phyloP scores from a whole-genome alignment of 1,284 basidiomycete genomes.

The Ustilago loliicola region DNA sequence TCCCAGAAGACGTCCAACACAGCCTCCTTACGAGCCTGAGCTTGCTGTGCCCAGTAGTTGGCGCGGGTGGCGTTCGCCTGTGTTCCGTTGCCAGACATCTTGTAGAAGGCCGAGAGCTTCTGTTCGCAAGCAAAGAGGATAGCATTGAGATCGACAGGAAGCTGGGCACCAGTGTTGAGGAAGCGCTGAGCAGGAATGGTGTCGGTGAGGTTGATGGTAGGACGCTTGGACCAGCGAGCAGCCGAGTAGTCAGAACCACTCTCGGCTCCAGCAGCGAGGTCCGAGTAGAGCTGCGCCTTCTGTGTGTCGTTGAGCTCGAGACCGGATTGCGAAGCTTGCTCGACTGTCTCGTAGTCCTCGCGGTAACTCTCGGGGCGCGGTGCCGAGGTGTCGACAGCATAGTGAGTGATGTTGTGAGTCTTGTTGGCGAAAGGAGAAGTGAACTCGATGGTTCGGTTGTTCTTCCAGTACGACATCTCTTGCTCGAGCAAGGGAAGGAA shows the following conservation, averaged over 20 bases:
- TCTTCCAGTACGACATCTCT: slow-evolving; percentile 86
- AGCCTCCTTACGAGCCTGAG: slow-evolving; percentile 76
- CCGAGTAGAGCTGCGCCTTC: slow-evolving; percentile 81
- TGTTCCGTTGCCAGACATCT: slow-evolving; percentile 74
- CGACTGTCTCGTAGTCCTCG: slow-evolving; percentile 82
- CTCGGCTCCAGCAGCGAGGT: slow-evolving; percentile 88
- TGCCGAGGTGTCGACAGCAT: slow-evolving; percentile 79
- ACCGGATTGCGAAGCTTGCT: slow-evolving; percentile 74
- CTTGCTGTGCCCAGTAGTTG: slow-evolving; percentile 76
- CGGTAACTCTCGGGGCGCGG: slow-evolving; percentile 83
- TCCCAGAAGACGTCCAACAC: slow-evolving; percentile 92
- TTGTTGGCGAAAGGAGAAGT: slow-evolving; percentile 80
- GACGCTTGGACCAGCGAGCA: slow-evolving; percentile 74
- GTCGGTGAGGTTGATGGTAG: slow-evolving; percentile 72
- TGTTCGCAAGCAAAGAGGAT: slow-evolving; percentile 76
- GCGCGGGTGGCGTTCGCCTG: slow-evolving; percentile 69
- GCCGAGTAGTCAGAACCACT: slow-evolving; percentile 74
- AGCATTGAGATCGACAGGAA: slow-evolving; percentile 86
- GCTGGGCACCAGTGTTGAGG: slow-evolving; percentile 79
- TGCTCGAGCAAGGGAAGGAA: slow-evolving; percentile 79
- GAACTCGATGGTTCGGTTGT: slow-evolving; percentile 80
- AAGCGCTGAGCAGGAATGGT: slow-evolving; percentile 77
- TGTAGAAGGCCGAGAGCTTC: slow-evolving; percentile 70
- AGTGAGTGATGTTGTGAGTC: slow-evolving; percentile 79
- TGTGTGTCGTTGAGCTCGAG: slow-evolving; percentile 73